Evolutionary conservation across 2,329 filamentous ascomycete species (phyloP).

Genomic region (Ampelomyces quisqualis): DNA sequence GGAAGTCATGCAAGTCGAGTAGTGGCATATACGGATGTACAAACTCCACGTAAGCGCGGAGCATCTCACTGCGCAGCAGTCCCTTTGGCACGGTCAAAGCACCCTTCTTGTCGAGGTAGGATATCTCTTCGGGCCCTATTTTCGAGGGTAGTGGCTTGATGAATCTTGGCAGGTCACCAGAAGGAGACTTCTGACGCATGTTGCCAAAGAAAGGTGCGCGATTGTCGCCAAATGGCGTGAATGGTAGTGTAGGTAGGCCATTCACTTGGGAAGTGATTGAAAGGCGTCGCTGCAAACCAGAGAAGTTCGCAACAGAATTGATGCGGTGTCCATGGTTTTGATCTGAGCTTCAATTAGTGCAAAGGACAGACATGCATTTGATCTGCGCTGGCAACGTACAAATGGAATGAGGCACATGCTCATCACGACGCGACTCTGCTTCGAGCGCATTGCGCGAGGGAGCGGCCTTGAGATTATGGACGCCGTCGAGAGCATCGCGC

Average conservation of each 20-base stretch:
- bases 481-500: constrained; percentile 41
- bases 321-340: constrained; percentile 50
- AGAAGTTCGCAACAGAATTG: constrained; percentile 40
- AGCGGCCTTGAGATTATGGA: constrained; percentile 33
- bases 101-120: constrained; percentile 80
- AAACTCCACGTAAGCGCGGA: constrained; percentile 82
- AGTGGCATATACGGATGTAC: constrained; percentile 94
- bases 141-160: constrained; percentile 76
- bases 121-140: constrained; percentile 77
- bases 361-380: constrained; percentile 10
- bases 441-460: constrained; percentile 45
- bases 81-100: constrained; percentile 73
- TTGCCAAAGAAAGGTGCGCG: constrained; percentile 47
- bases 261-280: constrained; percentile 45
- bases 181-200: constrained; percentile 50
- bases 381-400: constrained; percentile 54
- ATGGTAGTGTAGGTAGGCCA: constrained; percentile 38
- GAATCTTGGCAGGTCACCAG: constrained; percentile 61
- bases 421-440: constrained; percentile 52
- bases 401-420: constrained; percentile 64
- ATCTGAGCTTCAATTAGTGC: constrained; percentile 44
- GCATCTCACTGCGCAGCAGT: constrained; percentile 73
- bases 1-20: constrained; percentile 65
- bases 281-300: constrained; percentile 49
- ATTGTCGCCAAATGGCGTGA: constrained; percentile 37